Conservation (phyloP, 495 filamentous ascomycete species). For the Entonaema liquescens region DNA sequence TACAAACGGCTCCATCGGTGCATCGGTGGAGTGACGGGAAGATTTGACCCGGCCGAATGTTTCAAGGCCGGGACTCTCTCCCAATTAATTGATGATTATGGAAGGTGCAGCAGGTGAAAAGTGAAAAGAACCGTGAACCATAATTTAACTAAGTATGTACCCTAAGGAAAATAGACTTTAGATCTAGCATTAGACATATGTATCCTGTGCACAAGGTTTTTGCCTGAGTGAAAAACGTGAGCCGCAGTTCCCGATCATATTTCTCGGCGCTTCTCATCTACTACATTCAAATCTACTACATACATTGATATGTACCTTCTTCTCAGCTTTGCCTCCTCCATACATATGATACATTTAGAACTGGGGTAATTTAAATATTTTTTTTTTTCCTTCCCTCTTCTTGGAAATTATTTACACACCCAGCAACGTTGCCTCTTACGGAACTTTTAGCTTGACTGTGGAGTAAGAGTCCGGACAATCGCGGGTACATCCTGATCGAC, state of each 20-base stretch:
- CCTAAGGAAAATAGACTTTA: slow-evolving; percentile 25
- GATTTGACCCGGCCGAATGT: slow-evolving; percentile 43
- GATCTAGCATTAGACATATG: neutral
- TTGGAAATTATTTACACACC: neutral
- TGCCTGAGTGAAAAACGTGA: slow-evolving; percentile 23
- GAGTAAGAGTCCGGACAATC: slow-evolving; percentile 31
- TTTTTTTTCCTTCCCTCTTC: neutral
- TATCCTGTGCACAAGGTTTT: slow-evolving; percentile 22
- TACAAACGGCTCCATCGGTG: slow-evolving; percentile 23
- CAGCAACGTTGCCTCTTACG: slow-evolving; percentile 29
- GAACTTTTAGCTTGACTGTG: slow-evolving; percentile 24
- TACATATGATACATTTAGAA: slow-evolving; percentile 9
- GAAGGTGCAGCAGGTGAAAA: slow-evolving; percentile 31
- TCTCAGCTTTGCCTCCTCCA: slow-evolving; percentile 8
- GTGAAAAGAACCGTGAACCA: slow-evolving; percentile 7
- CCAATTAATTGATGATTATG: slow-evolving; percentile 38
- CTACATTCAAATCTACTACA: neutral
- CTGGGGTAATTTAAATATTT: slow-evolving; percentile 9
- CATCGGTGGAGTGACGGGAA: slow-evolving; percentile 41
- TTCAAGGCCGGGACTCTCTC: slow-evolving; percentile 38
- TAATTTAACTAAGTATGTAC: slow-evolving; percentile 9
- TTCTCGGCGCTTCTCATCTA: slow-evolving; percentile 31
- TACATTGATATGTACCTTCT: neutral
- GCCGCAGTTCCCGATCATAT: slow-evolving; percentile 38
- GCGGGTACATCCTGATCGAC: slow-evolving; percentile 37